Percentiles rank a stretch among this genome's conserved stretches.
phyloP scores from a whole-genome alignment of 257 asterid genomes.

The Plantago major region DNA sequence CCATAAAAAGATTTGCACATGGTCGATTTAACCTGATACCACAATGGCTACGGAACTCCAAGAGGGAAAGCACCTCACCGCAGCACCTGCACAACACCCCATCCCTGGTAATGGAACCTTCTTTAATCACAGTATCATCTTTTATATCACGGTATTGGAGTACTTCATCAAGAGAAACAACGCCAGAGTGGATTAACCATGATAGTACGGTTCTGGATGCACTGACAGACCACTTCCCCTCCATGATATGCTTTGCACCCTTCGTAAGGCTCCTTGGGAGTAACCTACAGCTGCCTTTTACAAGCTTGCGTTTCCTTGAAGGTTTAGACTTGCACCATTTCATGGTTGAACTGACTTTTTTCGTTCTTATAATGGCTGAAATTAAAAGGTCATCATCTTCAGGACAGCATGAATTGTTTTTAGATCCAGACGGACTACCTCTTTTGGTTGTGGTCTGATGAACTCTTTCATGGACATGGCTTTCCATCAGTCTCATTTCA shows the following conservation, averaged over 20 bases:
- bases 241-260: constrained; percentile 59
- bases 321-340: constrained; percentile 55
- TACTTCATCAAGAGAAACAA: constrained; percentile 57
- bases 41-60: constrained; percentile 73
- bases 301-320: constrained; percentile 52
- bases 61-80: constrained; percentile 48
- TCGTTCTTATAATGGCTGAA: constrained; percentile 64
- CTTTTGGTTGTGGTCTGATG: constrained; percentile 16
- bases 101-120: constrained; percentile 66
- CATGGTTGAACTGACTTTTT: constrained; percentile 37
- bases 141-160: constrained; percentile 67
- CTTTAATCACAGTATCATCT: constrained; percentile 60
- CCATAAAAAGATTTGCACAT: constrained; percentile 72
- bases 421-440: constrained; percentile 31
- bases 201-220: constrained; percentile 74
- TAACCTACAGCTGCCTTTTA: constrained; percentile 81
- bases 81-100: constrained; percentile 91
- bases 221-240: constrained; percentile 69
- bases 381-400: constrained; percentile 75
- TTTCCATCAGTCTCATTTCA: constrained; percentile 46
- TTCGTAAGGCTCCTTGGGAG: constrained; percentile 64
- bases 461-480: constrained; percentile 20
- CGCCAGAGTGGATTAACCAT: constrained; percentile 81
- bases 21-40: constrained; percentile 55
- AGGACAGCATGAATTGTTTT: constrained; percentile 43